Base-by-base conservation (phyloP, 805 yeast genomes). In the Candida qinlingensis region DNA sequence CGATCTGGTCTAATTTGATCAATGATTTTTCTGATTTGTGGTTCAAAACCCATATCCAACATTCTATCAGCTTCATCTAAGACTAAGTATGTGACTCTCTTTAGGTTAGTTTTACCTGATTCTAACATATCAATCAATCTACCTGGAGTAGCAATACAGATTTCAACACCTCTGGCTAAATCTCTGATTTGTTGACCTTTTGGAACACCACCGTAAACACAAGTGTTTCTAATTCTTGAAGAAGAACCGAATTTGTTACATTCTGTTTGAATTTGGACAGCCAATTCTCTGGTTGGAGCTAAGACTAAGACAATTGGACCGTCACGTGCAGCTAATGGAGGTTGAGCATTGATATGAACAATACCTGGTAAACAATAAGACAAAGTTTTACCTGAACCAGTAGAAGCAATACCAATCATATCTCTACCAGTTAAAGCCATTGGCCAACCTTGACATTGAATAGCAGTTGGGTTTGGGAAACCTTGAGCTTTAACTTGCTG, bases 31-130 rank as follows among this genome's bases (percentile, higher is more conserved):
- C 99, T 85, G 71, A 94, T 94, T 80, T 92, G 98, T 59, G 98
- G 98, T 78, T 94, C 99, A 71, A 94, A 94, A 70, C 99, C 99
- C 99, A 94, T 94, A 77, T 94, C 99, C 74, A 94, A 82, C 99
- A 94, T 94, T 79, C 99, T 87, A 74, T 94, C 99, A 64, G 99
- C 99, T 81, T 94, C 99, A 72, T 94, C 99, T 63, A 94, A 79
- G 54, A 94, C 98, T 68, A 94, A 79, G 73, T 94, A 94, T 46
- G 98, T 94, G 54, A 94, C 97, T 76, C 98, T 87, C 69, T 87
- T 84, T 64, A 94, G 79, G 74, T 92, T 94, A 51, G 98, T 94
- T 76, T 87, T 91, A 63, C 94, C 92, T 54, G 85, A 76, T 74
- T 94, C 98, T 63, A 94, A 80, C 96, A 94, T 87, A 73, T 94